Evolutionary conservation across 129 eudicot genomes (phyloP).

Genomic region (Rutidosis leptorrhynchoides): DNA sequence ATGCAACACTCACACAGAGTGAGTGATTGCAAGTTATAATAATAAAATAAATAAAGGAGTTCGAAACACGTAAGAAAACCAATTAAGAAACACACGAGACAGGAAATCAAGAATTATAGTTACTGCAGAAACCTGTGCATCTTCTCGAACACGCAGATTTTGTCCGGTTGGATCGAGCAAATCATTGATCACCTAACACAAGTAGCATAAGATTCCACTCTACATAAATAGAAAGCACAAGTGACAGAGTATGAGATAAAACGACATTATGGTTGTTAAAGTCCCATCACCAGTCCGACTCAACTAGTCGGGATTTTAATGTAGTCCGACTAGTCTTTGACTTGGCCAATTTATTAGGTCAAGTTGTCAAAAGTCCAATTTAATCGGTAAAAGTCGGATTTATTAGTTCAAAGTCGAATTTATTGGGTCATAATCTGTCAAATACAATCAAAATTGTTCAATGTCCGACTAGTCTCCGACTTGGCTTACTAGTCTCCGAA

Average conservation of each 20-base stretch:
- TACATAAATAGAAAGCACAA: constrained; percentile 11
- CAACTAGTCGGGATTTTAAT: too few species aligned
- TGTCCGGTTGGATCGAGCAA: constrained; percentile 99
- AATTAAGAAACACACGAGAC: constrained; percentile 7
- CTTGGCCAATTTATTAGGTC: too few species aligned
- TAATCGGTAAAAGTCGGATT: too few species aligned
- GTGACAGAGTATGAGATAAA: constrained; percentile 5
- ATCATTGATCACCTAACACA: constrained; percentile 89
- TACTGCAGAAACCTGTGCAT: constrained; percentile 74
- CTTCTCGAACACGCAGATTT: constrained; percentile 96
- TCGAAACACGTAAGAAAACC: neutral
- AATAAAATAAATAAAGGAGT: neutral
- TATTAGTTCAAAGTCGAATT: too few species aligned
- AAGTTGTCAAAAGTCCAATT: too few species aligned
- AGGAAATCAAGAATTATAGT: constrained; percentile 21
- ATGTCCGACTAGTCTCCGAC: too few species aligned
- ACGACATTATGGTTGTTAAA: too few species aligned
- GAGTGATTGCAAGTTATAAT: neutral
- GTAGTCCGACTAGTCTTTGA: too few species aligned
- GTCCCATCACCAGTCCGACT: too few species aligned
- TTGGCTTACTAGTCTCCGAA: too few species aligned
- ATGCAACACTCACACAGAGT: neutral
- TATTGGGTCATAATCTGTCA: too few species aligned
- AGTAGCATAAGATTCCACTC: constrained; percentile 25
- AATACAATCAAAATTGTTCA: too few species aligned